Base-by-base conservation (phyloP, 257 asterid genomes). In the Salvia hispanica region DNA sequence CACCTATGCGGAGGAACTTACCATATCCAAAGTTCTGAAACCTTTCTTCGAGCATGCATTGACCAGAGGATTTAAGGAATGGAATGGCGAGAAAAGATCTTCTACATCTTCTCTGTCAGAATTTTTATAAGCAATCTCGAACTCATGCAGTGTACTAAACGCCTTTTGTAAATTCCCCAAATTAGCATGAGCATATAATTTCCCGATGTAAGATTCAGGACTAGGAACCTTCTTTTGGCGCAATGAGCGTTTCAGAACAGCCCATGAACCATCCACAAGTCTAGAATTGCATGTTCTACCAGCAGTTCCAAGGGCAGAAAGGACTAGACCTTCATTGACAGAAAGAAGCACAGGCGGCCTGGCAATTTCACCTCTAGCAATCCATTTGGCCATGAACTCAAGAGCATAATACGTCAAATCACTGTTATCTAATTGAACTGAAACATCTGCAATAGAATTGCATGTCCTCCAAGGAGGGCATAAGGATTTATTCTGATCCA, bases 231-330 rank as follows among this genome's bases (percentile, higher is more conserved):
- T 82, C 77, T 73, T 79, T 43, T 79, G 79, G 42, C 87, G 95
- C 69, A 85, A 82, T 47, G 96, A 86, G 34, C 84, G 85, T 86
- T 82, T 86, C 37, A 91, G 92, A 66, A 94, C 77, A 61, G 86
- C 84, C 97, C 99, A 94, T 34, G 97, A 79, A 69, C 78, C 96
- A 15, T 87, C 97, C 71, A 94, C 71, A 54, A 94, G 95, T 69
- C 71, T 80, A 61, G 95, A 62, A 76, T 75, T 77, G 82, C 77
- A 85, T 4, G 92, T 91, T 85, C 96, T 87, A 59, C 88, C 90
- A 28, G 97, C 95, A 76, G 96, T 91, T 66, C 84, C 90, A 61
- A 94, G 91, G 58, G 96, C 90, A 72, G 95, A 79, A 51, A 79
- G 73, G 43, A 87, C 66, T 62, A 94, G 68, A 58, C 97, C 97